Evolutionary conservation across 2,329 filamentous ascomycete genomes (phyloP), one percentile per base, ranked within the genome.

Genomic region (Colletotrichum aenigma): DNA sequence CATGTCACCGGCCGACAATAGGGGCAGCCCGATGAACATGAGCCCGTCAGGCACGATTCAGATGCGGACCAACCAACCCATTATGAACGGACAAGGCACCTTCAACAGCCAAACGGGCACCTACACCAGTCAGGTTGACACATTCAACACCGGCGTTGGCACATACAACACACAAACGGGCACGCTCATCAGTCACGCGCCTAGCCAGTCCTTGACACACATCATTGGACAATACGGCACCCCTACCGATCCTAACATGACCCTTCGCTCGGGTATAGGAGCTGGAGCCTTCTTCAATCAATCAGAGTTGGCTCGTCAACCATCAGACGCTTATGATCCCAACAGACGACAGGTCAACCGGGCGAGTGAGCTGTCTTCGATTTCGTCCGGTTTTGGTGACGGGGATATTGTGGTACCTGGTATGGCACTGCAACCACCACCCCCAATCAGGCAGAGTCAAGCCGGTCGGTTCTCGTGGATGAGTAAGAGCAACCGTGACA

Each of bases 361-460:
- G 9, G 80, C 83, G 6, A 91, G 89, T 75, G 88, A 88, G 64
- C 79, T 92, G 36, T 93, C 91, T 0, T 93, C 91, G 0, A 84
- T 93, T 6, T 93, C 91, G 0, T 93, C 92, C 0, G 91, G 91
- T 8, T 93, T 93, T 76, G 91, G 91, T 21, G 91, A 93, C 78
- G 90, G 88, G 28, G 89, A 92, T 60, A 90, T 92, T 32, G 87
- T 91, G 36, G 81, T 89, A 30, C 86, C 86, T 10, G 75, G 66
- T 2, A 70, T 77, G 73, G 70, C 43, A 65, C 65, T 77, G 52
- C 75, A 70, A 30, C 75, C 75, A 34, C 76, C 77, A 7, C 75
- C 75, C 16, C 71, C 76, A 7, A 66, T 73, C 7, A 66, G 74
- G 6, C 76, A 77, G 28, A 74, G 69, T 16, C 74, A 74, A 52